Evolutionary conservation across 495 filamentous ascomycete species (phyloP), one percentile per base, ranked within the genome.

Genomic region (Hyaloscypha hepaticicola): DNA sequence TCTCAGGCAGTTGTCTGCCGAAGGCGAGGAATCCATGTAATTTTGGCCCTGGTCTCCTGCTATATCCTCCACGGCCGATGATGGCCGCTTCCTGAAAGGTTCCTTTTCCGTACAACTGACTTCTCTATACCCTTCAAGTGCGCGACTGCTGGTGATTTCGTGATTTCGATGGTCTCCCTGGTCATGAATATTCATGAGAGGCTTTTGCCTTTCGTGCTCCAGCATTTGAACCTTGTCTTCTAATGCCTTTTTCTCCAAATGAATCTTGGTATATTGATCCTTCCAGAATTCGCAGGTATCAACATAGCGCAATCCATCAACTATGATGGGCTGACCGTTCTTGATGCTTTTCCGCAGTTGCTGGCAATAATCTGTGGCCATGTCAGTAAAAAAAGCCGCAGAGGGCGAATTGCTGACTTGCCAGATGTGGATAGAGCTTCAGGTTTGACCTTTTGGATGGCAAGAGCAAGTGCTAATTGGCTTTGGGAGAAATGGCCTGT

Each of bases 281-380:
- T 80, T 77, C 82, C 82, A 85, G 74, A 82, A 82, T 14, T 73
- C 66, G 19, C 76, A 70, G 52, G 78, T 80, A 66, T 85, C 81
- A 55, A 83, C 74, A 67, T 76, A 64, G 16, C 66, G 63, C 14
- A 41, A 31, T 22, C 55, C n/a, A 14, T 51, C 53, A 19, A 8
- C 21, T 24, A 31, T n/a, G 24, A 66, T 31, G 1, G 66, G 62
- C 24, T 60, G 65, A n/a, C 52, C 34, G 7, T 4, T 59, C 62
- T 72, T 77, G 60, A 82, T 77, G 14, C 67, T 70, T n/a, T 73
- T 65, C 29, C 77, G 73, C 5, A 80, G 72, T 25, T 75, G 71
- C 6, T 72, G 24, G 59, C 80, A 75, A 52, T 81, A 76, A 6
- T 81, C 81, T 83, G 60, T 9, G 19, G 33, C 4, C 8, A 26